Evolutionary conservation across 768 basidiomycete species (phyloP), one percentile per base, ranked within the genome.

Genomic region (Pisolithus sp.): DNA sequence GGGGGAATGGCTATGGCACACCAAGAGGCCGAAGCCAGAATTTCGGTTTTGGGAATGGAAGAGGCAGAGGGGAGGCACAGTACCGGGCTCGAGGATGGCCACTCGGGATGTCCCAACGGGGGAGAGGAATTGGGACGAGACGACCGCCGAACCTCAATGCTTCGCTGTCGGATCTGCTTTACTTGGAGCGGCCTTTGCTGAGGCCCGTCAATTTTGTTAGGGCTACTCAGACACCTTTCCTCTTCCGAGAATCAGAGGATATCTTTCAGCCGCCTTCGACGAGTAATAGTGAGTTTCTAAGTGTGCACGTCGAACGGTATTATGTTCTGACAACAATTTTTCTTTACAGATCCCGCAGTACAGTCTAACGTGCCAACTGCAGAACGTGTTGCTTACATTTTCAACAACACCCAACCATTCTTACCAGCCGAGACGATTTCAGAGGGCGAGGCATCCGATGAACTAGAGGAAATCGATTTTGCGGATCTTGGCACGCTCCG

Each of bases 131-230:
- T 37, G 40, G 49, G 51, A 26, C 28, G 7, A 18, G 13, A 34
- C 34, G 41, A 18, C 30, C 49, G 7, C 6, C 53, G 43, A 50
- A 50, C 13, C 65, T 65, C 34, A 72, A 75, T 43, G 75, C 75
- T 2, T 71, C 82, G 4, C 18, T 85, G 17, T 85, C 85, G 1
- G 74, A 71, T 21, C 59, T 83, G 40, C 69, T 86, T 7, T 73
- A 78, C 53, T 67, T 75, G 23, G 77, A 81, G 37, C 69, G 88
- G 26, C 86, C 85, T 2, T 69, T 81, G 0, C 71, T 90, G 17
- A 71, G 73, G n/a, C 89, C 88, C 0, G 70, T 92, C 56, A 68
- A 68, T 12, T 91, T 92, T 57, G 86, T 91, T 12, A 80, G 72
- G 17, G 80, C 85, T 0, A 71, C 74, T 10, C 48, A 75, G 40